Evolutionary conservation across 1,284 basidiomycete genomes (phyloP).

Genomic region (Papiliotrema laurentii): DNA sequence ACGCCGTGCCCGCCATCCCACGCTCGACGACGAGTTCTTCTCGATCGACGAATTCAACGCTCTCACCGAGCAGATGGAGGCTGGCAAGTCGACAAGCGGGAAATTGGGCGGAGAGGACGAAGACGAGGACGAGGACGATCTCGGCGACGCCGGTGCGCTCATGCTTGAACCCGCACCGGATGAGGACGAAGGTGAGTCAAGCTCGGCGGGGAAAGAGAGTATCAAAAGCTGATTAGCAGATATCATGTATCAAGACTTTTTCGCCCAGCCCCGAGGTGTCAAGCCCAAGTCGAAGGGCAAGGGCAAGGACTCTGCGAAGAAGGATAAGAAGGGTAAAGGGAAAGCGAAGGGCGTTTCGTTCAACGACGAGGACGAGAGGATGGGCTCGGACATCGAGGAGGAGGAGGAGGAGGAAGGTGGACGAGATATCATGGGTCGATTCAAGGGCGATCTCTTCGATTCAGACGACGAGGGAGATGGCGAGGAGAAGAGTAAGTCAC

Average conservation of each 20-base stretch:
- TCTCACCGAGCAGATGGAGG: constrained; percentile 76
- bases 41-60: constrained; percentile 83
- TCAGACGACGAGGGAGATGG: constrained; percentile 51
- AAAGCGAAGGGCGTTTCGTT: constrained; percentile 18
- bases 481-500: constrained; percentile 31
- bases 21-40: constrained; percentile 93
- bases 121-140: constrained; percentile 55
- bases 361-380: constrained; percentile 29
- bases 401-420: constrained; percentile 30
- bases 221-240: constrained; percentile 20
- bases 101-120: constrained; percentile 52
- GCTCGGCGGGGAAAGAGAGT: not conserved
- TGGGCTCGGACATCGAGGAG: constrained; percentile 23
- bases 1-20: constrained; percentile 50
- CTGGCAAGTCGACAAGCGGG: constrained; percentile 60
- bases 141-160: constrained; percentile 48
- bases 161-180: constrained; percentile 42
- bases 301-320: constrained; percentile 41
- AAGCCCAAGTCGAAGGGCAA: constrained; percentile 26
- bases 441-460: constrained; percentile 54
- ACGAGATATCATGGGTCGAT: constrained; percentile 49
- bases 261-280: constrained; percentile 52
- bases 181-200: constrained; percentile 43
- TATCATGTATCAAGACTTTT: constrained; percentile 56
- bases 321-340: constrained; percentile 40